Evolutionary conservation across 2,329 filamentous ascomycete genomes (phyloP), one percentile per base, ranked within the genome.

Genomic region (Botryotinia narcissicola): DNA sequence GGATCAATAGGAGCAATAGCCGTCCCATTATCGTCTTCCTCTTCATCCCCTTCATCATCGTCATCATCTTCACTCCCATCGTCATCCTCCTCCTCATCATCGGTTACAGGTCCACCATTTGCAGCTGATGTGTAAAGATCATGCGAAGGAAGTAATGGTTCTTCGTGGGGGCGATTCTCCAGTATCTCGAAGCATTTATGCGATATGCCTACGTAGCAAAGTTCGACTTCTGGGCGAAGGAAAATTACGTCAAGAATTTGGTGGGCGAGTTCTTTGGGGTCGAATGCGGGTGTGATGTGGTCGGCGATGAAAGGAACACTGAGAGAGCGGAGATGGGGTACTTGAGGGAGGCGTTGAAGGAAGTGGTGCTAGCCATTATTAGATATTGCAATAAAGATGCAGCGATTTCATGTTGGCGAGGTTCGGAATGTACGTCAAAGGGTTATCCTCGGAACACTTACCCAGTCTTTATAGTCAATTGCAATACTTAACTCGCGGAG

Each of bases 111-210:
- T 20, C 80, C 82, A 9, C 82, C 81, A 61, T 81, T 82, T 35
- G 81, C 79, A n/a, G 75, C 75, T 69, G 75, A 80, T 74, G 77
- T 77, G 60, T 79, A 77, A 32, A 75, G 60, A 60, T 80, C 79
- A 42, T 67, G 74, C 7, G 76, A 74, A 37, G 76, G 76, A 74
- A 78, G 77, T 20, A 76, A 78, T 22, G 35, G 35, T 32, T 84
- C 83, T 61, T 87, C 85, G 20, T 83, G 85, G 3, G 83, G 83
- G 66, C 86, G 84, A 69, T 86, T 86, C 81, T 96, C 93, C 12
- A 94, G 82, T 46, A 96, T 92, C 81, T 96, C 93, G 79, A 93
- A 96, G 82, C 93, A 96, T 81, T 94, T 95, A 59, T 84, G 85
- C n/a, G 87, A 86, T 71, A 96, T 88, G 29, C 91, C 93, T 77